A percentile compares a stretch with the other conserved stretches of the same genome.
phyloP scores from a whole-genome alignment of 768 basidiomycete species.

The Amanita fuliginea region DNA sequence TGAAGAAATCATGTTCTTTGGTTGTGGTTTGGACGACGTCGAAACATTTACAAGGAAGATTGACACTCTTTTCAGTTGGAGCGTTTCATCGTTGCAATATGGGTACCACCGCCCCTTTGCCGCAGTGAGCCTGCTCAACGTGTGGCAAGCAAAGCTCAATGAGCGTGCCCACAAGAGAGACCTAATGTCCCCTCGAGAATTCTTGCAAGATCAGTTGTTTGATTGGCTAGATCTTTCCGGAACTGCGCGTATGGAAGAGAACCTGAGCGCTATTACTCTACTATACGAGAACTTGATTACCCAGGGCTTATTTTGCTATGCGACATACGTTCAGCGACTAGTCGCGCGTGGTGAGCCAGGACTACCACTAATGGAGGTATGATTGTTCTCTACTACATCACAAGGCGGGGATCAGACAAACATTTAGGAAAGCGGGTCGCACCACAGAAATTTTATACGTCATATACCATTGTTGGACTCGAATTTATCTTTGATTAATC shows the following conservation, averaged over 20 bases:
- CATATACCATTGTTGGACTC: constrained; percentile 63
- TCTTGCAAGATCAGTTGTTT: constrained; percentile 68
- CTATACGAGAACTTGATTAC: constrained; percentile 66
- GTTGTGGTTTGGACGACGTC: constrained; percentile 27
- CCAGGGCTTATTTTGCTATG: constrained; percentile 62
- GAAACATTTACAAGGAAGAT: constrained; percentile 54
- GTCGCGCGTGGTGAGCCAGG: constrained; percentile 68
- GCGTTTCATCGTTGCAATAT: constrained; percentile 69
- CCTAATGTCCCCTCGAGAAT: constrained; percentile 44
- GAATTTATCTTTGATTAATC: constrained; percentile 48
- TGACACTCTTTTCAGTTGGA: constrained; percentile 70
- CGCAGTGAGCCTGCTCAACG: constrained; percentile 54
- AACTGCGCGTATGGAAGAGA: constrained; percentile 43
- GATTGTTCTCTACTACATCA: constrained; percentile 8
- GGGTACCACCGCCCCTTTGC: constrained; percentile 75
- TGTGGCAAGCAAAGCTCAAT: constrained; percentile 50
- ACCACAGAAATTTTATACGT: constrained; percentile 57
- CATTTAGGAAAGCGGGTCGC: constrained; percentile 35
- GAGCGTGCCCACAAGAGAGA: constrained; percentile 56
- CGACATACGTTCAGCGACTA: constrained; percentile 67
- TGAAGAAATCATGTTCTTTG: constrained; percentile 45
- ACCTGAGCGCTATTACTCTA: constrained; percentile 49
- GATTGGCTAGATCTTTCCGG: constrained; percentile 70
- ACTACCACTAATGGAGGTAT: constrained; percentile 41
- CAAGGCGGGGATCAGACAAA: constrained; percentile 7